Percentiles rank a stretch among this genome's conserved stretches.
Evolutionary conservation across 2,329 filamentous ascomycete species (phyloP).

Genomic region (Chaetomium strumarium): DNA sequence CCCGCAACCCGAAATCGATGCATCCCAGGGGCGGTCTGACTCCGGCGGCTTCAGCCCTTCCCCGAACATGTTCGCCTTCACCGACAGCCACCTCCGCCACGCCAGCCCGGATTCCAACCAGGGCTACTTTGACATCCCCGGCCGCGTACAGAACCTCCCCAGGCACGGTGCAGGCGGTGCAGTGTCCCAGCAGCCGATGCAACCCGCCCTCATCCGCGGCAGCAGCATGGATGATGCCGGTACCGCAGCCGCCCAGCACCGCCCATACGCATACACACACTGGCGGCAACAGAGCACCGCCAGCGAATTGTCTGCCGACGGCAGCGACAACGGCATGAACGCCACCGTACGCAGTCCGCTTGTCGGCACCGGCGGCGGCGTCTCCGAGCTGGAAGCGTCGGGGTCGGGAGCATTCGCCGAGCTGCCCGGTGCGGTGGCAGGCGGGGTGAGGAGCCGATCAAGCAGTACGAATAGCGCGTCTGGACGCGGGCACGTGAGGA

Average conservation of each 20-base stretch:
- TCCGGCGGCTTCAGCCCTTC: constrained; percentile 20
- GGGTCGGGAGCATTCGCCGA: constrained; percentile 1
- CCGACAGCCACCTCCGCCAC: constrained; percentile 21
- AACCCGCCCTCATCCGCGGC: constrained; percentile 18
- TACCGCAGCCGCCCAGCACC: constrained; percentile 6
- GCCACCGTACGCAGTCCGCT: constrained; percentile 2
- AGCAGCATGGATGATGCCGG: constrained; percentile 36
- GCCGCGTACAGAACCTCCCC: constrained; percentile 14
- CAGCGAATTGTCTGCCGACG: constrained; percentile 37
- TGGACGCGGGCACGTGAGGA: constrained; percentile 18
- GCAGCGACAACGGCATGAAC: constrained; percentile 25
- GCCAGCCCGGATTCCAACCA: constrained; percentile 27
- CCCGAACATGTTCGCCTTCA: constrained; percentile 14
- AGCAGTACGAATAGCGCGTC: constrained; percentile 27
- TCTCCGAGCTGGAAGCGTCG: constrained; percentile 28
- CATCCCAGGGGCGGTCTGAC: constrained; percentile 16
- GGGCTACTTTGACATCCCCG: constrained; percentile 24
- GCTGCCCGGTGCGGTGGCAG: background rate
- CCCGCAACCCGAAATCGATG: constrained; percentile 4
- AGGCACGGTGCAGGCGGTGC: constrained; percentile 3
- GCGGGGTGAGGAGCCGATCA: constrained; percentile 22
- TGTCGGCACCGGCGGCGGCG: background rate
- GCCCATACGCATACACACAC: constrained; percentile 27
- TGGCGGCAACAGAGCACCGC: constrained; percentile 39
- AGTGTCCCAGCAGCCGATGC: constrained; percentile 11